Base-by-base conservation (phyloP, 768 basidiomycete genomes). In the Suillus subalutaceus region DNA sequence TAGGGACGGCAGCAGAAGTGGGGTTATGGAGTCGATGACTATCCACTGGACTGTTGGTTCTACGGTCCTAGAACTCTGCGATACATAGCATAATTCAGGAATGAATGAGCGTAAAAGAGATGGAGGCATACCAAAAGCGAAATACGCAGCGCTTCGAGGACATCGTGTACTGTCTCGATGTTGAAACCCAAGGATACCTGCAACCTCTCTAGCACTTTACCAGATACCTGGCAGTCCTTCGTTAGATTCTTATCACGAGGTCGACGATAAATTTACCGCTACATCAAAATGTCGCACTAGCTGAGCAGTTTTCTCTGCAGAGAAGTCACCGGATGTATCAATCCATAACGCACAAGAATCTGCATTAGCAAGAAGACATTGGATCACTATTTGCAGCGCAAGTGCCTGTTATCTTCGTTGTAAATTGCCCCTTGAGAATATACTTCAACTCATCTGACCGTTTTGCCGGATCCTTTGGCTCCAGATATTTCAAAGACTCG, bases 401-500 rank as follows among this genome's bases (percentile, higher is more conserved):
- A 94, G 77, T 16, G 82, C 79, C 92, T 93, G 70, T n/a, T 23
- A 58, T 55, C 23, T 26, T n/a, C 55, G 15, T 63, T 65, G 67
- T 67, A 46, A 46, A 56, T 20, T 41, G 43, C n/a, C 46, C 38
- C 3, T 40, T 64, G 63, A 23, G 50, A 58, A 13, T 35, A n/a
- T 41, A 18, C 35, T 58, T 53, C 8, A 26, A n/a, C 61, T 38
- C 13, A 44, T 63, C 86, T 66, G 72, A 92, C 92, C 65, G 89
- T 87, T 82, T 91, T 93, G 41, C 90, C 91, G 16, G 88, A 85
- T 8, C 79, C 82, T 72, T 76, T 82, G 23, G 87, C 84, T 12
- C 92, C 92, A 37, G 90, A 88, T 44, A 93, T 80, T 71, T 93
- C 91, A 60, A 91, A 78, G 16, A 93, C 80, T 30, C 82, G 81